Base-by-base conservation (phyloP, 1,284 basidiomycete genomes). In the Apiotrichum siamense region DNA sequence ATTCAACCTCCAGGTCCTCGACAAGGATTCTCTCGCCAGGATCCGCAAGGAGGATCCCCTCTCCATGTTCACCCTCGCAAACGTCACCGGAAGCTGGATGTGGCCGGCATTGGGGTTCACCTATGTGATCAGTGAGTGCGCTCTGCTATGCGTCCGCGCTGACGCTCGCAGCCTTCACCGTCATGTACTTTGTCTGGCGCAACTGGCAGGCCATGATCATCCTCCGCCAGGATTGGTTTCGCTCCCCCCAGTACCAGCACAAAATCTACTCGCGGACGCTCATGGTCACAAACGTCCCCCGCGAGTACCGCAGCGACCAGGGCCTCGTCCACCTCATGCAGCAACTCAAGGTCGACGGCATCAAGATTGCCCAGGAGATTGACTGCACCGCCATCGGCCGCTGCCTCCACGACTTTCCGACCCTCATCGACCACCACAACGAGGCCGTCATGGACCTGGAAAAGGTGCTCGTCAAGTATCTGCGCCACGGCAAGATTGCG, bases 391-490 rank as follows among this genome's bases (percentile, higher is more conserved):
- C 64, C 11, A 67, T 70, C 21, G 69, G 70, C 12, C 57, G 71
- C 32, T 57, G 67, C 13, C 53, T 75, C 20, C 70, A 69, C 26
- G 66, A 76, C 52, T 76, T 75, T 49, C 74, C 74, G 4, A 58
- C 67, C 11, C 59, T 75, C 54, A 69, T 76, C 20, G 66, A 91
- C 44, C 84, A 83, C 58, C 90, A 96, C 75, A 92, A 93, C 72
- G 75, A 86, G 44, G 84, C 87, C 13, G 90, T 97, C 15, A 78
- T 83, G 42, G 83, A 90, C 55, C 81, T 96, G 36, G 92, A 97
- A 67, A 76, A 80, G 38, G 79, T 87, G 26, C 78, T 96, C 15
- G 89, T 93, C 41, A 83, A 81, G 58, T 93, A 93, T 69, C 79
- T 94, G 52, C 87, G 89, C 64, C 83, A 80, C 18, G 86, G 86